phyloP scores from a whole-genome alignment of 257 asterid species.

The Solanum rostratum region DNA sequence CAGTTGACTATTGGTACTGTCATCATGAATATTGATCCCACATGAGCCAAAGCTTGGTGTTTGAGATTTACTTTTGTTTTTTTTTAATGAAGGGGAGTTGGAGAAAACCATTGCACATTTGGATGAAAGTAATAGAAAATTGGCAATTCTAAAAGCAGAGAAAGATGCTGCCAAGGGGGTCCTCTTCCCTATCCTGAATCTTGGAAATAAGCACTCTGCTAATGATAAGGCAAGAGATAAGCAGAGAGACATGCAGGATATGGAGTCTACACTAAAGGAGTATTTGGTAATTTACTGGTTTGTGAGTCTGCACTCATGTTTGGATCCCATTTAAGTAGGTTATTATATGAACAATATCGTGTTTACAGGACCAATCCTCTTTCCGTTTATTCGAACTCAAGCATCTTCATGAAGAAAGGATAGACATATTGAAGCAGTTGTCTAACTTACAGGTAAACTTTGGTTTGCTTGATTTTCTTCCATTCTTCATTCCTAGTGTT shows the following conservation, averaged over 20 bases:
- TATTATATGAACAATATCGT: background rate
- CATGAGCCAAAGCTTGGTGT: background rate
- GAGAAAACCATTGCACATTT: slow-evolving; percentile 50
- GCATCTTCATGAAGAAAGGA: slow-evolving; percentile 75
- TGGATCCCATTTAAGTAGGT: slow-evolving; percentile 5
- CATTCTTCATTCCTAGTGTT: background rate
- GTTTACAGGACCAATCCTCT: slow-evolving; percentile 54
- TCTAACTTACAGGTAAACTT: slow-evolving; percentile 64
- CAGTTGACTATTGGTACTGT: background rate
- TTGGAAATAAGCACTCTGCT: slow-evolving; percentile 38
- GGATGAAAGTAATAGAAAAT: slow-evolving; percentile 65
- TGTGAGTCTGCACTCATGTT: slow-evolving; percentile 6
- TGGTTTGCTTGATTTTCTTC: slow-evolving; percentile 4
- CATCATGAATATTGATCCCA: background rate
- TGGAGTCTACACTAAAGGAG: slow-evolving; percentile 68
- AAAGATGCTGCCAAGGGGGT: slow-evolving; percentile 53
- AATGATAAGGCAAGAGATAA: slow-evolving; percentile 57
- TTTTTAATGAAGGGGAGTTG: slow-evolving; percentile 55
- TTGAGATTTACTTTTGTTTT: background rate
- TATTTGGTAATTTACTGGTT: slow-evolving; percentile 42
- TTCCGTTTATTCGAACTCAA: slow-evolving; percentile 61
- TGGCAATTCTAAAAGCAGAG: slow-evolving; percentile 66
- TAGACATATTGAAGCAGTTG: slow-evolving; percentile 53
- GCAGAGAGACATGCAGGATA: slow-evolving; percentile 64
- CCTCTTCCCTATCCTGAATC: slow-evolving; percentile 35